Conservation (phyloP, 2,329 filamentous ascomycete genomes). For the Hypoxylon sp. region DNA sequence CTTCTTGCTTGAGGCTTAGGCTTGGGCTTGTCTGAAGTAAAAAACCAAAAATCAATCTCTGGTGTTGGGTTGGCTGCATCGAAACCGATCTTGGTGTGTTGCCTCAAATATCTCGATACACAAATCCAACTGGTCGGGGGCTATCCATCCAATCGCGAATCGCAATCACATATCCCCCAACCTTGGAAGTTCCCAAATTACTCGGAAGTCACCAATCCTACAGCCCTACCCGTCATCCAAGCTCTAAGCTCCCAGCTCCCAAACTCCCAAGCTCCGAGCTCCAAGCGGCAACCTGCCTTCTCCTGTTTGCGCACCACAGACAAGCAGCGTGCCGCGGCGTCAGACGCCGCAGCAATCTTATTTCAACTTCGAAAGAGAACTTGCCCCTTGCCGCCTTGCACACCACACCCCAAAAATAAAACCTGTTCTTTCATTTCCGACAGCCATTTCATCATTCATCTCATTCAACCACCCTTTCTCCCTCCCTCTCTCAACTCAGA, state of each 20-base stretch:
- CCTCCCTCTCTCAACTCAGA: neutral
- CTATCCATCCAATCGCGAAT: conserved; percentile 48
- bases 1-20: conserved; percentile 21
- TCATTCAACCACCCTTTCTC: conserved; percentile 26
- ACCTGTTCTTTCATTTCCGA: conserved; percentile 20
- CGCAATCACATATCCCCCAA: conserved; percentile 40
- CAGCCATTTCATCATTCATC: conserved; percentile 16
- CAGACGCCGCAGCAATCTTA: conserved; percentile 49
- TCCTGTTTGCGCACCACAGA: conserved; percentile 42
- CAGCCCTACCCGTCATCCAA: conserved; percentile 36
- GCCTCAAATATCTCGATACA: conserved; percentile 40
- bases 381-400: conserved; percentile 34
- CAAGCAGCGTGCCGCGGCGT: conserved; percentile 36
- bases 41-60: conserved; percentile 28
- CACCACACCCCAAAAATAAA: conserved; percentile 46
- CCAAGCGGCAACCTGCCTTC: conserved; percentile 10
- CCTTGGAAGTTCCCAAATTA: no score
- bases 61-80: conserved; percentile 37
- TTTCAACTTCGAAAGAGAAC: conserved; percentile 46
- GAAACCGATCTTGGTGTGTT: conserved; percentile 39
- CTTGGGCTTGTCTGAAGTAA: conserved; percentile 11
- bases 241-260: no score
- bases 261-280: neutral
- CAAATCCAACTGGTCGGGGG: conserved; percentile 48
- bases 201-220: conserved; percentile 29